These are phyloP conservation scores for Boechera retrofracta DNA, from an alignment of 345 rosid genomes.

Conservation along the genomic window DNA sequence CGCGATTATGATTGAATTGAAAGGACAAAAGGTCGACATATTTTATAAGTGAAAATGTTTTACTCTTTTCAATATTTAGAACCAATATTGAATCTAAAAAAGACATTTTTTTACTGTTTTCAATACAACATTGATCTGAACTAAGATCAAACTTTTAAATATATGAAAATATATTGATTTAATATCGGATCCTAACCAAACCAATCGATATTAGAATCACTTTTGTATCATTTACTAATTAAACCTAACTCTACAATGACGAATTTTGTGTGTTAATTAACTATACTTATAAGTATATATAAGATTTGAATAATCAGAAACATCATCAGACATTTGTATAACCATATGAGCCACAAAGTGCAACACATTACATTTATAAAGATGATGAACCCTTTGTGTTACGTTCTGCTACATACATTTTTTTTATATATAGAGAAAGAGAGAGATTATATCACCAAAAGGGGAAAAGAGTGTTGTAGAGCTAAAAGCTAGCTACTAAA, in stretches of 20 bases:
- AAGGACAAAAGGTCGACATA: neutral
- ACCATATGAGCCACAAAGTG: conserved; percentile 32
- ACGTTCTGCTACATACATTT: conserved; percentile 27
- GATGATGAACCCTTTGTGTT: conserved; percentile 23
- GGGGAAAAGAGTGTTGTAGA: conserved; percentile 42
- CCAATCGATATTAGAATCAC: neutral
- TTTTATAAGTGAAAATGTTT: neutral
- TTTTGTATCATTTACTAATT: neutral
- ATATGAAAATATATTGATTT: neutral
- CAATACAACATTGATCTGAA: neutral
- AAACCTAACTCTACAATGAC: neutral
- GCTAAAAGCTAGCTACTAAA: conserved; percentile 43
- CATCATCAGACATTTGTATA: neutral
- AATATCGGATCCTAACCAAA: neutral
- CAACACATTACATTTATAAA: conserved; percentile 16
- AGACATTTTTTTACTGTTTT: neutral
- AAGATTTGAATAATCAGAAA: neutral
- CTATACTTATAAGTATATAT: neutral
- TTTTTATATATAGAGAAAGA: neutral
- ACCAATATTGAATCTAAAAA: neutral
- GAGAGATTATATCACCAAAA: conserved; percentile 22
- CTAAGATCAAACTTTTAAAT: neutral
- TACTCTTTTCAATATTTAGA: neutral
- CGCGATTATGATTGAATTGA: conserved; percentile 24
- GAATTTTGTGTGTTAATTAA: conserved; percentile 2